Evolutionary conservation across 352 stramenopile species (phyloP), one percentile per base, ranked within the genome.

Genomic region (Paralagenidium karlingii): DNA sequence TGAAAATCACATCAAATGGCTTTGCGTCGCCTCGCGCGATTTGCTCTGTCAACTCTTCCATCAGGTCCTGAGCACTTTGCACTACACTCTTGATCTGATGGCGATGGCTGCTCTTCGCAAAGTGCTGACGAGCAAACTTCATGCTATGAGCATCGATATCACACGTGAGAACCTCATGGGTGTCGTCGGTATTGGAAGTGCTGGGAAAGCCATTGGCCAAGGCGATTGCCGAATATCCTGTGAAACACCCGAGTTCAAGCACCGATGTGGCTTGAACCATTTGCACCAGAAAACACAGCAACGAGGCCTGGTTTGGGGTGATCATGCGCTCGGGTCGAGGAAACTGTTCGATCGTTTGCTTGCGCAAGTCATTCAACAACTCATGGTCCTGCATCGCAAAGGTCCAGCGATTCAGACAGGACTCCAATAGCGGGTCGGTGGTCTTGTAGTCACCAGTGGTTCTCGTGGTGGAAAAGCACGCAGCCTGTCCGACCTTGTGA

Each of bases 1-100:
- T 58, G 61, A 96, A 97, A n/a, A 96, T 84, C 18, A 97, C 55
- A 52, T 97, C 90, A 56, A 96, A 96, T n/a, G n/a, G n/a, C 28
- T 33, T 33, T 13, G 28, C 28, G 16, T 33, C 28, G 28, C 16
- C 28, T n/a, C n/a, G n/a, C n/a, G n/a, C n/a, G n/a, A n/a, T n/a
- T 29, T 70, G 56, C 25, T 33, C 34, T 5, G 54, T 51, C 9
- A 84, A 45, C 40, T 53, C 63, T 34, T 53, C 54, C 33, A 78
- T 49, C 21, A 59, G 64, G 34, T 83, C 61, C n/a, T n/a, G n/a
- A n/a, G 30, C 30, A 27, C 44, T 48, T 12, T 69, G 47, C 12
- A 68, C 33, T 33, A 33, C 28, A 24, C 45, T 58, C 0, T 53
- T 42, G 41, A 82, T 71, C 46, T 77, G 57, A 8, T 38, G 18